A percentile compares a stretch with the other conserved stretches of the same genome.
Evolutionary conservation across 1,139 yeast genomes (phyloP).

Genomic region (Hemisphaericaspora lyxosophila): DNA sequence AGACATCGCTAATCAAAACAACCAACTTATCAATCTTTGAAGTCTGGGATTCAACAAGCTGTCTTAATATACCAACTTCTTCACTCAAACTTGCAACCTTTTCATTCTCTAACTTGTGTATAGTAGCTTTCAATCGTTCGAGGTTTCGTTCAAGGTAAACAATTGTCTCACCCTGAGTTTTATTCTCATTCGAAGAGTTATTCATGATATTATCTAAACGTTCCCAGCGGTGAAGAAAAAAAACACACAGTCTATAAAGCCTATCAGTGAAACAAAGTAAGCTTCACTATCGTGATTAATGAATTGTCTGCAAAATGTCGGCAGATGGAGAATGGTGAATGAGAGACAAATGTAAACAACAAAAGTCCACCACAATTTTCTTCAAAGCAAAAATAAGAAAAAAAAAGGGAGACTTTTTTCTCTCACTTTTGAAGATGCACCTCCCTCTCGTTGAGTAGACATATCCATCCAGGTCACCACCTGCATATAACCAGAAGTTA

Average conservation of each 20-base stretch:
- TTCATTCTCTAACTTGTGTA: slow-evolving; percentile 21
- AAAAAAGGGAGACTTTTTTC: slow-evolving; percentile 1
- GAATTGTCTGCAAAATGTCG: slow-evolving; percentile 19
- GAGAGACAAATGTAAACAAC: slow-evolving; percentile 3
- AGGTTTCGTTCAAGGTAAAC: slow-evolving; percentile 14
- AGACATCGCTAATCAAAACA: slow-evolving; percentile 29
- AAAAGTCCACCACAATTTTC: slow-evolving; percentile 1
- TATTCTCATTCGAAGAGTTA: slow-evolving; percentile 2
- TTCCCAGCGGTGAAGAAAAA: too few species aligned
- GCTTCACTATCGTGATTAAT: too few species aligned
- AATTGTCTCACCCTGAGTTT: slow-evolving; percentile 7
- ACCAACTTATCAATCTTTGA: slow-evolving; percentile 42
- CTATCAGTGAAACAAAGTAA: too few species aligned
- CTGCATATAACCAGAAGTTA: slow-evolving; percentile 1
- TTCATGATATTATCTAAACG: slow-evolving; percentile 7
- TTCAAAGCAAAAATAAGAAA: slow-evolving; percentile 1
- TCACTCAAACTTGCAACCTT: slow-evolving; percentile 26
- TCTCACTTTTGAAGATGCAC: too few species aligned
- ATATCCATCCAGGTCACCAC: too few species aligned
- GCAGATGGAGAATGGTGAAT: slow-evolving; percentile 3
- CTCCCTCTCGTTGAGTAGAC: too few species aligned
- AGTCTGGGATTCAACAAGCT: slow-evolving; percentile 39
- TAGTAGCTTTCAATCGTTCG: slow-evolving; percentile 13
- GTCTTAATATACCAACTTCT: slow-evolving; percentile 38
- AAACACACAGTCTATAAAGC: too few species aligned